Evolutionary conservation across 495 filamentous ascomycete species (phyloP).

Genomic region (Pyrenopolyporus hunteri): DNA sequence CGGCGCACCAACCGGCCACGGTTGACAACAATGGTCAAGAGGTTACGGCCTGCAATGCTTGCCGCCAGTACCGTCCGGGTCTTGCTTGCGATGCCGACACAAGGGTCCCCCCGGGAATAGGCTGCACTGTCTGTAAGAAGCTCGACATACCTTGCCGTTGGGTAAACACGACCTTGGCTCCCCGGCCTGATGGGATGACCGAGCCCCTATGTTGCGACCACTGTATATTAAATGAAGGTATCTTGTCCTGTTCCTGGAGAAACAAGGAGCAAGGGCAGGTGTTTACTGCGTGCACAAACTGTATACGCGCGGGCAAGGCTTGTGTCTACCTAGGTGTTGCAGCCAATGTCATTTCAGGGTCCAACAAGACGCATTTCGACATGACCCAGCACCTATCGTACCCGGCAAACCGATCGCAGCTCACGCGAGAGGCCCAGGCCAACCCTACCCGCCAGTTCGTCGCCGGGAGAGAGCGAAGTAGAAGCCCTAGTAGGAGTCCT

Average conservation of each 20-base stretch:
- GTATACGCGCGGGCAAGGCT: accelerated
- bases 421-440: not conserved
- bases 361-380: not conserved
- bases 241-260: constrained; percentile 8
- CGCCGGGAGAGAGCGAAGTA: no score
- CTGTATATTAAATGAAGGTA: not conserved
- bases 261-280: not conserved
- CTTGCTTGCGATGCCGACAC: constrained; percentile 2
- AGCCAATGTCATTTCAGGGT: not conserved
- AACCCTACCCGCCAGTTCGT: no score
- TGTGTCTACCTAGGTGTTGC: not conserved
- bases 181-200: constrained; percentile 17
- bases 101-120: not conserved
- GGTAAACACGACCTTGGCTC: not conserved
- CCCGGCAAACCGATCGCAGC: not conserved
- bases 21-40: no score
- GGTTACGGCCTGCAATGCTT: not conserved
- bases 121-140: constrained; percentile 6
- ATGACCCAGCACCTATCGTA: not conserved
- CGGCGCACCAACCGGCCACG: no score
- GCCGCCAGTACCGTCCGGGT: not conserved
- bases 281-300: not conserved
- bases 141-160: not conserved
- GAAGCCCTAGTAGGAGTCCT: no score
- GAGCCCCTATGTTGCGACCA: constrained; percentile 5